Evolutionary conservation across 2,329 filamentous ascomycete genomes (phyloP), one percentile per base, ranked within the genome.

Genomic region (Apiospora aurea): DNA sequence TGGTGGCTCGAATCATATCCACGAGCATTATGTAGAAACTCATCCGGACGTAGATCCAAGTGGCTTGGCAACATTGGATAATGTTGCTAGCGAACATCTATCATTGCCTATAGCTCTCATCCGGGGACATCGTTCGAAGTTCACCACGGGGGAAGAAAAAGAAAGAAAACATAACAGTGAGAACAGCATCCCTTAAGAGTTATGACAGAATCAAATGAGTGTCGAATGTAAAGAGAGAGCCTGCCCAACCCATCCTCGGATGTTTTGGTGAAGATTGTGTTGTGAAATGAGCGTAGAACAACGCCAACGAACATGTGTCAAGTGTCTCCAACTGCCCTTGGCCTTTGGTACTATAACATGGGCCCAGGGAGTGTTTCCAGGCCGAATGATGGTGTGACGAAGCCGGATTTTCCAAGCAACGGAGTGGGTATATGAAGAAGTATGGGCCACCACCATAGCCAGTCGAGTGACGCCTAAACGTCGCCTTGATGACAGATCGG

Each of bases 41-140:
- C 46, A 49, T 49, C 46, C 18, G 34, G 57, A 34, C 34, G 34
- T n/a, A 64, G 18, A 41, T 64, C 57, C 57, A 64, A 64, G 34
- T 41, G 18, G 10, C 11, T 41, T 41, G 4, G 10, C 10, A 64
- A 11, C 10, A 41, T 8, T 64, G 24, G 24, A 41, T 41, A 34
- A 34, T 38, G 34, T 41, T 14, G 34, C 57, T 21, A 41, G 57
- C 57, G 57, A 64, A 41, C 16, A 41, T 34, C 18, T 41, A 38
- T 13, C 18, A 21, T 64, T 24, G 34, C 21, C 8, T 4, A 24
- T 41, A 64, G 34, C 34, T 41, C 57, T 24, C 57, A 11, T 41
- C 57, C 11, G 13, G 34, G 14, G 14, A n/a, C 41, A 41, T 18
- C 14, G 21, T 10, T 34, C 34, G 3, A 64, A n/a, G 18, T 41